A percentile compares a stretch with the other conserved stretches of the same genome.
Evolutionary conservation across 106 monocot species (phyloP).

Genomic region (Allium fistulosum): DNA sequence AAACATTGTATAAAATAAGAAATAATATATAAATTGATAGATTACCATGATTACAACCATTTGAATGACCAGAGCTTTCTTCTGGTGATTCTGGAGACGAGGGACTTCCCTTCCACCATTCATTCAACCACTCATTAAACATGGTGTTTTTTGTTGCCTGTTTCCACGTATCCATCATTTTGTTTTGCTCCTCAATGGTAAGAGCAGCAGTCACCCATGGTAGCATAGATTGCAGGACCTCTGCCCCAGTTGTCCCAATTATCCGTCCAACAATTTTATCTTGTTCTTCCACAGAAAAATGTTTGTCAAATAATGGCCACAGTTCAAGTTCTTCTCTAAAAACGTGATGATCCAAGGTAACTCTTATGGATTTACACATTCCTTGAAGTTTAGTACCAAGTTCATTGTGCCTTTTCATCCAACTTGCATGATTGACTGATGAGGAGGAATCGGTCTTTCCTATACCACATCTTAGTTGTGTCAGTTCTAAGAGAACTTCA

Average conservation of each 20-base stretch:
- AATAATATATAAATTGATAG: neutral
- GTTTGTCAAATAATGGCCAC: constrained; percentile 95
- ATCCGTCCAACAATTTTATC: constrained; percentile 95
- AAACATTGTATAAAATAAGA: neutral
- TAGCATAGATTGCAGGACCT: constrained; percentile 96
- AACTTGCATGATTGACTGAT: constrained; percentile 16
- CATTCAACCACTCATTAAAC: constrained; percentile 99
- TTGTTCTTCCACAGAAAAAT: constrained; percentile 96
- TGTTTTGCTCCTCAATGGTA: constrained; percentile 92
- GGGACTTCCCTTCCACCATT: constrained; percentile 82
- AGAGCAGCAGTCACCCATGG: constrained; percentile 99
- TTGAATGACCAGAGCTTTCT: constrained; percentile 16
- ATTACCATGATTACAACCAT: constrained; percentile 22
- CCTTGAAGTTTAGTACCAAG: constrained; percentile 93
- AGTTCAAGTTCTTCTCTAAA: constrained; percentile 93
- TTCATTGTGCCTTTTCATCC: constrained; percentile 60
- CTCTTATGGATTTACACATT: constrained; percentile 96
- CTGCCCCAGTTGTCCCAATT: constrained; percentile 97
- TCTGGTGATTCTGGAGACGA: constrained; percentile 25
- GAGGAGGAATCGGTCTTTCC: constrained; percentile 10
- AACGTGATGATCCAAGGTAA: constrained; percentile 91
- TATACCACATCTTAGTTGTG: constrained; percentile 45
- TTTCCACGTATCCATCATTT: constrained; percentile 96
- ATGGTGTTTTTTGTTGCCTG: constrained; percentile 96
- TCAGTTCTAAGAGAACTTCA: constrained; percentile 65